Evolutionary conservation across 305 asterid genomes (phyloP), one percentile per base, ranked within the genome.

Genomic region (Ruellia speciosa): DNA sequence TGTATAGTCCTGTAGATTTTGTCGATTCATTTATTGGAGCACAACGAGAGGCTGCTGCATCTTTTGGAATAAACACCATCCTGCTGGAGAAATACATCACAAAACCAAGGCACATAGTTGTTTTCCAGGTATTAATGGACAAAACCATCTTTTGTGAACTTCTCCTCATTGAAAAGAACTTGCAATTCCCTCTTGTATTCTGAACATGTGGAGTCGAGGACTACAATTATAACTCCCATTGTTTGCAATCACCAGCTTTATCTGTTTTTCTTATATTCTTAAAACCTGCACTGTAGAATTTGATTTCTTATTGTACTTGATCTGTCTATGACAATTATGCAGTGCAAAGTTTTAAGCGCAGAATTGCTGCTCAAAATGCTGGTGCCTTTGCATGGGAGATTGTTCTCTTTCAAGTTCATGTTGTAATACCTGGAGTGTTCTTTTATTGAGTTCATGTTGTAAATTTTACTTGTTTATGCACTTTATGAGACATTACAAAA

Each of bases 41-140:
- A 59, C 95, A 90, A 75, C 88, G 98, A 41, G 98, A 90, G 71
- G 98, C 98, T 76, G 96, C 98, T 62, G 96, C 98, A 69, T 88
- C 98, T 58, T 90, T 90, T 70, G 98, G 96, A 59, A 68, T 80
- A 66, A 77, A 86, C 75, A 77, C 94, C 35, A 86, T 90, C 75
- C 69, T 90, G 76, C 81, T 90, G 70, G 98, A 90, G 85, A 90
- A 90, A 74, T 90, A 87, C 76, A 90, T 90, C 58, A 85, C 90
- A 58, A 87, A 76, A 69, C 96, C 98, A 43, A 79, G 98, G 64
- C 98, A 90, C 69, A 90, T 90, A 65, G 98, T 87, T 83, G 98
- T 90, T 71, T n/a, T n/a, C n/a, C n/a, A n/a, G n/a, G n/a, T n/a
- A n/a, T n/a, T n/a, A n/a, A n/a, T n/a, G n/a, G n/a, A n/a, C n/a